These are phyloP conservation scores for Suillus plorans DNA, from an alignment of 768 basidiomycete genomes.

Conservation along the genomic window DNA sequence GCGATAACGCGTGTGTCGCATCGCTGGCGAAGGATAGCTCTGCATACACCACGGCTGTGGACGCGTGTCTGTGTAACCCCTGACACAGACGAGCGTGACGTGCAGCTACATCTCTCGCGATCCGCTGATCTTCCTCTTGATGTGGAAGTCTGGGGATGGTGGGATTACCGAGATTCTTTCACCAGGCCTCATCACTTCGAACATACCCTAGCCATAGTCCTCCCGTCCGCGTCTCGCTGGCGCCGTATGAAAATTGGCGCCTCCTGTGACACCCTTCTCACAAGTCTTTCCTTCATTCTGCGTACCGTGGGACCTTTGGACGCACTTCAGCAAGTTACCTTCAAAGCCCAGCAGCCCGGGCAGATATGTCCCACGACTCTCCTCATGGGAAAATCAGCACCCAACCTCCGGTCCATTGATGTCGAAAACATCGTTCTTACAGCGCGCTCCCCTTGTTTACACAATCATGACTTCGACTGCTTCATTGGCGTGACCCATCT, in stretches of 20 bases:
- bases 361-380: constrained; percentile 28
- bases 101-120: not conserved
- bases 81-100: constrained; percentile 4
- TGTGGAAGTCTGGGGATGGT: constrained; percentile 28
- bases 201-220: constrained; percentile 22
- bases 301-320: constrained; percentile 18
- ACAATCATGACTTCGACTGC: constrained; percentile 13
- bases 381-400: constrained; percentile 16
- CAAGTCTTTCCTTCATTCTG: constrained; percentile 28
- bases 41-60: constrained; percentile 32
- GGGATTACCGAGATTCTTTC: constrained; percentile 28
- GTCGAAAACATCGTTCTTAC: constrained; percentile 28
- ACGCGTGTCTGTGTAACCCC: constrained; percentile 27
- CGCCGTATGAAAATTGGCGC: constrained; percentile 25
- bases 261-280: constrained; percentile 29
- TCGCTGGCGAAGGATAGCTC: constrained; percentile 31
- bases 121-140: constrained; percentile 19
- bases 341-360: constrained; percentile 30
- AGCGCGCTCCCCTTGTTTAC: constrained; percentile 19
- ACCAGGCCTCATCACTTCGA: constrained; percentile 25
- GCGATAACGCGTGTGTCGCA: constrained; percentile 31
- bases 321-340: constrained; percentile 27
- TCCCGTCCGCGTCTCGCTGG: constrained; percentile 27
- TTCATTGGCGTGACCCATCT: constrained; percentile 24
- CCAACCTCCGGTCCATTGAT: constrained; percentile 26